Evolutionary conservation across 148 eudicot species (phyloP).

Genomic region (Oxyria digyna): DNA sequence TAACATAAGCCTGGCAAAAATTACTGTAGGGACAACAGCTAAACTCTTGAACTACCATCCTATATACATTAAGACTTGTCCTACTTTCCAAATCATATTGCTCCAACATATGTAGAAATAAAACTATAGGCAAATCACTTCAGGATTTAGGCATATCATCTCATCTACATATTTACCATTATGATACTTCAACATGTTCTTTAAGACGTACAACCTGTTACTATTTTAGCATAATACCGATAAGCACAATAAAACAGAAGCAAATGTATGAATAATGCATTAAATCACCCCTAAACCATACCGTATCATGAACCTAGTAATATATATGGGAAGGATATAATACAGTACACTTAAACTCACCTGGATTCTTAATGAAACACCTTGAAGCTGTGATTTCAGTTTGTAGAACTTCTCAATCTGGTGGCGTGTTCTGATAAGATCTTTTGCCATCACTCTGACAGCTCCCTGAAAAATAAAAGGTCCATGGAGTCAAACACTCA

Average conservation of each 20-base stretch:
- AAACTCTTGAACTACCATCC: background rate
- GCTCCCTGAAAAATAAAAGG: slow-evolving; percentile 55
- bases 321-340: background rate
- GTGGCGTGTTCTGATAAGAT: slow-evolving; percentile 91
- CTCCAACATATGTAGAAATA: background rate
- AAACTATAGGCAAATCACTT: background rate
- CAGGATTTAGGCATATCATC: background rate
- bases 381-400: slow-evolving; percentile 96
- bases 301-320: background rate
- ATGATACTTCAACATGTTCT: background rate
- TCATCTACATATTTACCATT: background rate
- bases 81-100: background rate
- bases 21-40: background rate
- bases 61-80: background rate
- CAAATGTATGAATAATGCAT: background rate
- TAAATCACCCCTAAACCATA: background rate
- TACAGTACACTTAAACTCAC: slow-evolving; percentile 16
- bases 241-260: background rate
- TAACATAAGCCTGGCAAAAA: background rate
- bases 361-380: slow-evolving; percentile 95
- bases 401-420: slow-evolving; percentile 93
- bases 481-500: background rate
- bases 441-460: slow-evolving; percentile 97
- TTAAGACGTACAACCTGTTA: background rate
- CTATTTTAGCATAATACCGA: background rate